Evolutionary conservation across 805 yeast genomes (phyloP).

Genomic region (Candida sakaeoensis): DNA sequence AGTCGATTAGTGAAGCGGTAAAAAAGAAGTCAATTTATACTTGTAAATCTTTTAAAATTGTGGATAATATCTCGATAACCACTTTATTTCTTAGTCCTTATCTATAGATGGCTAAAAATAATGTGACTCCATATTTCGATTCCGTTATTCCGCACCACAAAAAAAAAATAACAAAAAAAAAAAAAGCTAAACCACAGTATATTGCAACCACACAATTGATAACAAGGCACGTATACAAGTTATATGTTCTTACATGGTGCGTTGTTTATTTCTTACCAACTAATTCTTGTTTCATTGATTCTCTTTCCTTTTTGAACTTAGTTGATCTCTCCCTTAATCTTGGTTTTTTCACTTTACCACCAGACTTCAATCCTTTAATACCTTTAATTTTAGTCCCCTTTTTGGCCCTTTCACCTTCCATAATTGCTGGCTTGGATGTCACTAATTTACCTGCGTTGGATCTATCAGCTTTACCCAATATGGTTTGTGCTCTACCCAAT

Average conservation of each 20-base stretch:
- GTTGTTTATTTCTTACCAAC: background rate
- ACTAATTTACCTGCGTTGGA: conserved; percentile 51
- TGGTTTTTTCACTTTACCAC: conserved; percentile 48
- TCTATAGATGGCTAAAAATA: conserved; percentile 1
- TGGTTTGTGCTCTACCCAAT: conserved; percentile 73
- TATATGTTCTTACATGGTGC: background rate
- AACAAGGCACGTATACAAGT: no score
- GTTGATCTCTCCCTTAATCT: conserved; percentile 54
- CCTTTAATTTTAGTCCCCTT: conserved; percentile 64
- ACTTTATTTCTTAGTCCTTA: background rate
- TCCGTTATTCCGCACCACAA: background rate
- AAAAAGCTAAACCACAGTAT: no score
- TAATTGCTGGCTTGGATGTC: conserved; percentile 20
- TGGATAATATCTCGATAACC: background rate
- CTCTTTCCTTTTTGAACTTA: conserved; percentile 43
- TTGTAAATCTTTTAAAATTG: background rate
- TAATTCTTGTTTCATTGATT: conserved; percentile 16
- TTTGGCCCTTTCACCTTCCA: conserved; percentile 78
- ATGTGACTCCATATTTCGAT: background rate
- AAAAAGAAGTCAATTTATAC: conserved; percentile 2
- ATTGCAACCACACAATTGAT: conserved; percentile 1
- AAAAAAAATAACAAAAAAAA: no score
- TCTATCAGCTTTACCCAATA: conserved; percentile 78
- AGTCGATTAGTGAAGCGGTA: background rate
- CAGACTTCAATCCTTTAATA: conserved; percentile 48